These are phyloP conservation scores for Eutypa lata DNA, from an alignment of 2,329 filamentous ascomycete species.

Conservation along the genomic window DNA sequence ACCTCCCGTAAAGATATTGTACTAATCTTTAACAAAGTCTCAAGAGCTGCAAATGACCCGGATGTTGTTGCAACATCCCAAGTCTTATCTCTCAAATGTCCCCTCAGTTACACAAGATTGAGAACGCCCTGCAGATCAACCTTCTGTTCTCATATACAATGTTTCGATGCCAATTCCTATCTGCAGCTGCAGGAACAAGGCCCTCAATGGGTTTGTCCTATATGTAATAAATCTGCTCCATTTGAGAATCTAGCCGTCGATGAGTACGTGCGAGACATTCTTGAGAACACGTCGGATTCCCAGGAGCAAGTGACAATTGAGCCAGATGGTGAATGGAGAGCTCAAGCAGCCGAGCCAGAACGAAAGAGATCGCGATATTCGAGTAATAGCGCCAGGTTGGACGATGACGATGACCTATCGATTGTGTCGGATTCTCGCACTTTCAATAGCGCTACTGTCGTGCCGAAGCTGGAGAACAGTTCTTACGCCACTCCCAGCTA, in stretches of 20 bases:
- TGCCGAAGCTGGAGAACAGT: slow-evolving; percentile 19
- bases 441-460: slow-evolving; percentile 35
- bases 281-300: slow-evolving; percentile 66
- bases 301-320: slow-evolving; percentile 88
- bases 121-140: slow-evolving; percentile 74
- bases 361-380: slow-evolving; percentile 23
- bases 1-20: neutral
- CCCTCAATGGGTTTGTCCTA: slow-evolving; percentile 93
- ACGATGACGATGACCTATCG: slow-evolving; percentile 50
- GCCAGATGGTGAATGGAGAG: slow-evolving; percentile 75
- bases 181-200: slow-evolving; percentile 93
- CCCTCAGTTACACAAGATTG: slow-evolving; percentile 81
- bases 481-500: slow-evolving; percentile 17
- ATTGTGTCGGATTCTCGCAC: slow-evolving; percentile 42
- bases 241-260: slow-evolving; percentile 86
- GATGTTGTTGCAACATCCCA: slow-evolving; percentile 88
- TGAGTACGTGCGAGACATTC: slow-evolving; percentile 83
- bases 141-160: slow-evolving; percentile 84
- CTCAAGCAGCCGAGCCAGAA: slow-evolving; percentile 32
- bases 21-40: slow-evolving; percentile 53
- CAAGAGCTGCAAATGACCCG: slow-evolving; percentile 75
- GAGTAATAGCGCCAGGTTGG: slow-evolving; percentile 25
- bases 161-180: slow-evolving; percentile 91
- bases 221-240: slow-evolving; percentile 79
- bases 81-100: slow-evolving; percentile 88